Evolutionary conservation across 2,329 filamentous ascomycete species (phyloP).

Genomic region (Esteya vermicola): DNA sequence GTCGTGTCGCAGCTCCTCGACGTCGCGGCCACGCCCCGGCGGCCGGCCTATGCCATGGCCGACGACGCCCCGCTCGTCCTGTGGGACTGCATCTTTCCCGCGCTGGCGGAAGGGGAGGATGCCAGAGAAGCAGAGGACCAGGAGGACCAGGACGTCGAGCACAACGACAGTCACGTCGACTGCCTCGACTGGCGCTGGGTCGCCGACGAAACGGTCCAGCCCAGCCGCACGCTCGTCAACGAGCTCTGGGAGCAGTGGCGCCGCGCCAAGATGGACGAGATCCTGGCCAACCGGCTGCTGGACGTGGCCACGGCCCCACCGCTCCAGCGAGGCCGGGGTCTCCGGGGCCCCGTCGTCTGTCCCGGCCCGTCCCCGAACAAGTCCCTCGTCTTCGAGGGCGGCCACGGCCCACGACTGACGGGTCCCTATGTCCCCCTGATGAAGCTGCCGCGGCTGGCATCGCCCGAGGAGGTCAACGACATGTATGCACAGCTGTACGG

Average conservation of each 20-base stretch:
- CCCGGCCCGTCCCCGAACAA: slow-evolving; percentile 7
- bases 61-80: slow-evolving; percentile 80
- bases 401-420: slow-evolving; percentile 31
- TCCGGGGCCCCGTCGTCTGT: slow-evolving; percentile 31
- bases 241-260: slow-evolving; percentile 75
- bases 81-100: slow-evolving; percentile 88
- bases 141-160: slow-evolving; percentile 13
- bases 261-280: slow-evolving; percentile 75
- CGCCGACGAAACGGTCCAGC: slow-evolving; percentile 47
- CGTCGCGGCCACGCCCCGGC: slow-evolving; percentile 52
- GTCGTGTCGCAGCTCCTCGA: slow-evolving; percentile 67
- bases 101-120: slow-evolving; percentile 19
- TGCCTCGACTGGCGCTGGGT: slow-evolving; percentile 66
- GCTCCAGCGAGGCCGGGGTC: slow-evolving; percentile 2
- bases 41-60: slow-evolving; percentile 82
- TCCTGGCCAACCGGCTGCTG: slow-evolving; percentile 62
- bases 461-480: slow-evolving; percentile 43
- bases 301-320: slow-evolving; percentile 32
- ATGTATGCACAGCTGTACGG: slow-evolving; percentile 48
- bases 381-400: slow-evolving; percentile 39
- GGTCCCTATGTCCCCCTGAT: slow-evolving; percentile 43
- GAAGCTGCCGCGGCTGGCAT: slow-evolving; percentile 31
- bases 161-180: slow-evolving; percentile 30
- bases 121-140: slow-evolving; percentile 10
- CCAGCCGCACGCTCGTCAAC: slow-evolving; percentile 50